phyloP scores from a whole-genome alignment of 257 asterid species.

The Solanum habrochaites region DNA sequence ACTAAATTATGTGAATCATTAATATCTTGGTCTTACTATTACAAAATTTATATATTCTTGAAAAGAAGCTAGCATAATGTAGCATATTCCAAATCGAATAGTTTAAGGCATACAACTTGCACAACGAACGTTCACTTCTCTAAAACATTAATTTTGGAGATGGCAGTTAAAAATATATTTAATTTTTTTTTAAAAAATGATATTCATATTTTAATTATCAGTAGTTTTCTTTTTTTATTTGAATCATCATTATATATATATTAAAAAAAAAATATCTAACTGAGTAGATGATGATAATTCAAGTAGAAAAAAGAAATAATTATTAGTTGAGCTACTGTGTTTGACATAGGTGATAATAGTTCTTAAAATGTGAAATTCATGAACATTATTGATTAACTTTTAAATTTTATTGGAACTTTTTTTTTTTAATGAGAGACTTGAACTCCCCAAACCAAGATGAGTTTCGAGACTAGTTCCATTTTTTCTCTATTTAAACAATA shows the following conservation, averaged over 20 bases:
- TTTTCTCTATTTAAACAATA: not conserved
- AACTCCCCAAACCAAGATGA: not conserved
- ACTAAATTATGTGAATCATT: not conserved
- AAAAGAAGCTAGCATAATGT: not conserved
- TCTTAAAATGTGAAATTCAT: not conserved
- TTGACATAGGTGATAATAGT: not conserved
- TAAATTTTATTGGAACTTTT: not conserved
- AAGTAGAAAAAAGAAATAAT: not conserved
- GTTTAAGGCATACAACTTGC: not conserved
- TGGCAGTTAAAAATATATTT: too few species aligned
- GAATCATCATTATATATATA: not conserved
- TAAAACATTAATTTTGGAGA: not conserved
- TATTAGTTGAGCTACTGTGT: not conserved
- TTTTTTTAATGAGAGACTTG: not conserved
- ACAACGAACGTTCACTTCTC: not conserved
- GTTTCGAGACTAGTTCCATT: not conserved
- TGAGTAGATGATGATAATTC: not conserved
- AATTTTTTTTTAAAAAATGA: not conserved
- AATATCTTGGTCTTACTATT: not conserved
- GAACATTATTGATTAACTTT: not conserved
- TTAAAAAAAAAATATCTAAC: not conserved
- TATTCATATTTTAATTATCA: not conserved
- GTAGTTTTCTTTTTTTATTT: fast-evolving
- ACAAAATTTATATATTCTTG: not conserved
- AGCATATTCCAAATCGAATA: not conserved